A percentile compares a stretch with the other conserved stretches of the same genome.
These are phyloP conservation scores for Vitis vinifera DNA, from an alignment of 164 flowering plant genomes.

Conservation along the genomic window DNA sequence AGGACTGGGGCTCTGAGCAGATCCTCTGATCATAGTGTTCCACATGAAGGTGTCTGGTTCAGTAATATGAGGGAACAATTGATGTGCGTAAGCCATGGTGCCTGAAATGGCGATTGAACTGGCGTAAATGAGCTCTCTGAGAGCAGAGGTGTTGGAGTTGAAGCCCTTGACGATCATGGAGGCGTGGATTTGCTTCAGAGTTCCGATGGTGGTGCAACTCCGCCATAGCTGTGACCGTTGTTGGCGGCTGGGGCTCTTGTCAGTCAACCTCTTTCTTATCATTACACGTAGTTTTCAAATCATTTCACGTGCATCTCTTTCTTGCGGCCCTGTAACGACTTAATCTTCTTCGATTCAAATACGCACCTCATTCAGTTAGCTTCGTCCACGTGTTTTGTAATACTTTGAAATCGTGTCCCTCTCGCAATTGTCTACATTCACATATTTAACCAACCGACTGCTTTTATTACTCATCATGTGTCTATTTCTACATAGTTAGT, in stretches of 20 bases:
- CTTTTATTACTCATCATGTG: too few species aligned
- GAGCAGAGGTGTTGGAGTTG: conserved; percentile 43
- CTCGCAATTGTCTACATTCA: too few species aligned
- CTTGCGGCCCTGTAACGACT: too few species aligned
- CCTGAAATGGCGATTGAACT: conserved; percentile 42
- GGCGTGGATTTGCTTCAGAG: conserved; percentile 68
- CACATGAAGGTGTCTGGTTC: conserved; percentile 74
- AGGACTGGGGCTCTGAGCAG: conserved; percentile 59
- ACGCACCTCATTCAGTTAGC: too few species aligned
- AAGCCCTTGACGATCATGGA: conserved; percentile 54
- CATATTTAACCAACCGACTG: too few species aligned
- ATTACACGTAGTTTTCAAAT: conserved; percentile 19
- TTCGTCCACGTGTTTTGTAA: too few species aligned
- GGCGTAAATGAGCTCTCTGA: conserved; percentile 59
- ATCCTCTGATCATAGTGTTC: conserved; percentile 77
- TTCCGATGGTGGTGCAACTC: conserved; percentile 36
- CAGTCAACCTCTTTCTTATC: conserved; percentile 44
- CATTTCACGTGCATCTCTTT: neutral
- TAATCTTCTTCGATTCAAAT: too few species aligned
- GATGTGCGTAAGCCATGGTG: conserved; percentile 57
- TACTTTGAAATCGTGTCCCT: too few species aligned
- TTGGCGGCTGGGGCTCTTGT: conserved; percentile 33
- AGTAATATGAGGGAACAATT: conserved; percentile 53
- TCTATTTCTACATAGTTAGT: too few species aligned
- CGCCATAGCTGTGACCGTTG: conserved; percentile 51